Evolutionary conservation across 1,284 basidiomycete genomes (phyloP), one percentile per base, ranked within the genome.

Genomic region (Pseudozyma tsukubaensis): DNA sequence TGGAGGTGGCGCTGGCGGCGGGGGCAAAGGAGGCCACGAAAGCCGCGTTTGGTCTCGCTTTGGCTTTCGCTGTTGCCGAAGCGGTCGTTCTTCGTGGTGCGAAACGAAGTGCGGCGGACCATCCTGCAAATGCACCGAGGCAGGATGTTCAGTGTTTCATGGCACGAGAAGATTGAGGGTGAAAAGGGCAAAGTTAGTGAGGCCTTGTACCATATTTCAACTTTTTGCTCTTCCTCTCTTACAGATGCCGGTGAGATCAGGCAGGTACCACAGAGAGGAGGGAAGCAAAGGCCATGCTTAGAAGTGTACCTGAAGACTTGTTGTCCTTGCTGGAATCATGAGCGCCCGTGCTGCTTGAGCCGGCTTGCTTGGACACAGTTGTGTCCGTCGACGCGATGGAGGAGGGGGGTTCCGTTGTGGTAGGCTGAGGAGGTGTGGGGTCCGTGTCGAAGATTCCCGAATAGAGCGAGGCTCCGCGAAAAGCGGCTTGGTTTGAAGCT

Each of bases 21-120:
- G 67, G 59, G 14, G 56, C 59, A 43, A 73, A 65, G 2, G 71
- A 68, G 4, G 72, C 58, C 12, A 74, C 63, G 24, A 74, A 70
- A 1, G 67, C 66, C 1, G 67, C 72, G 42, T 70, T 74, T 0
- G 67, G 72, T 18, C 59, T 44, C 8, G 72, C 21, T 19, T 76
- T 72, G 5, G 65, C 32, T 35, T 65, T 76, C 4, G 58, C 34
- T 18, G 45, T 34, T 10, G 61, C 49, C 11, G 24, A 29, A 29
- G 24, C 24, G 24, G 61, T 57, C 35, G 59, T 67, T n/a, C 59
- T 49, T 6, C 78, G 60, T 1, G 80, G 80, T 11, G 76, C 78
- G 45, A 81, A 81, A 0, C 75, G 71, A 16, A 81, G 64, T 9
- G 79, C 66, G 35, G 78, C 70, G n/a, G 78, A 79, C 79, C 79